Conservation (phyloP, 257 asterid species). For the Oldenlandia corymbosa region DNA sequence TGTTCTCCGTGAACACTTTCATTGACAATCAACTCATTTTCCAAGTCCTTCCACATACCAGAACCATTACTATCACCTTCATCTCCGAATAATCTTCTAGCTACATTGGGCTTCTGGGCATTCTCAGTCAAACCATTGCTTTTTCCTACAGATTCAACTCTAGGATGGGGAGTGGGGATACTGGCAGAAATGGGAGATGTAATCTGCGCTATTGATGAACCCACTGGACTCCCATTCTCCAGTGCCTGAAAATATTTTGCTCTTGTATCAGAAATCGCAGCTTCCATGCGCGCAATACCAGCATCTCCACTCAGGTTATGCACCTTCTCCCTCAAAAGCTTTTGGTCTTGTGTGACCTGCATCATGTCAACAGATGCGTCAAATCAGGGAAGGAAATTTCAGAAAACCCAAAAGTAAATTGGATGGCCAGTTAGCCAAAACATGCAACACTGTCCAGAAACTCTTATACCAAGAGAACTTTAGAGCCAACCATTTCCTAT, state of each 20-base stretch:
- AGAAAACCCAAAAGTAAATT: not conserved
- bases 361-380: not conserved
- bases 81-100: conserved; percentile 56
- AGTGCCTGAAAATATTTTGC: conserved; percentile 46
- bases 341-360: conserved; percentile 77
- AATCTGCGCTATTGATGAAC: conserved; percentile 35
- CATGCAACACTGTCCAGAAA: too few relatives aligned
- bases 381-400: not conserved
- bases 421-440: not conserved
- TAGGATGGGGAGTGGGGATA: conserved; percentile 25
- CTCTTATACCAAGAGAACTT: too few relatives aligned
- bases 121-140: conserved; percentile 23
- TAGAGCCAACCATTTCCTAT: too few relatives aligned
- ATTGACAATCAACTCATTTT: conserved; percentile 74
- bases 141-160: conserved; percentile 32
- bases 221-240: conserved; percentile 42
- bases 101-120: conserved; percentile 43
- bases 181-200: conserved; percentile 33
- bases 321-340: conserved; percentile 74
- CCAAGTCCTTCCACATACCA: conserved; percentile 45
- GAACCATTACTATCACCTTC: conserved; percentile 28
- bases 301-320: conserved; percentile 77
- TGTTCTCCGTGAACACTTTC: conserved; percentile 78
- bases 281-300: conserved; percentile 76
- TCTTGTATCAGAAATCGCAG: conserved; percentile 58